Base-by-base conservation (phyloP, 2,329 filamentous ascomycete species). In the Allantophomopsis cytisporea region DNA sequence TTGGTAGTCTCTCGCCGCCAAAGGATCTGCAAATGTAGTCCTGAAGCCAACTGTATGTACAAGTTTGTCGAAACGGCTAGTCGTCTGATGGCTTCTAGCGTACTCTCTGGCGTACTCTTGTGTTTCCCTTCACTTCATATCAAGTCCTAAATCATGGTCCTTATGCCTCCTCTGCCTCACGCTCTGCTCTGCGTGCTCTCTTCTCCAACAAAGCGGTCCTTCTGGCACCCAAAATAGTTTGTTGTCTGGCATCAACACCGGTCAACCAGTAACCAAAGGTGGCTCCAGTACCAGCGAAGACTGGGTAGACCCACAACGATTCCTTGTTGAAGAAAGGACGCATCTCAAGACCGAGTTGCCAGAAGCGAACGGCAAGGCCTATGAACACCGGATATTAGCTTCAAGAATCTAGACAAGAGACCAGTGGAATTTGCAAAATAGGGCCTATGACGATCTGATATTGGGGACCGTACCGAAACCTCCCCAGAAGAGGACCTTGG, bases 331-430 rank as follows among this genome's bases (percentile, higher is more conserved):
- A 85, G 62, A 95, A 80, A 39, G 89, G 91, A 46, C 88, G 86
- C 87, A 94, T 94, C 69, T 98, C 87, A 60, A 98, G 91, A 57
- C 89, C 91, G 60, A 98, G 80, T 65, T 96, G 91, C 85, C 88
- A 95, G 63, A 91, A 75, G 54, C 89, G 84, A 57, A 88, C 82
- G 58, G 83, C 87, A 54, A 95, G 66, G 70, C 91, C 91, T 98
- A 53, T 43, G 13, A 34, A 18, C 23, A 28, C 23, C 23, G 23
- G 11, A 28, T 10, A 8, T 28, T 28, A 28, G 23, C 23, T 28
- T 10, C 3, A 5, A 6, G 3, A 10, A 12, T 3, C 11, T 28
- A 28, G 23, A 28, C n/a, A 28, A 28, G 23, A 28, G 11, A 10
- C 23, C 23, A 10, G 23, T 12, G 23, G 6, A 28, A 3, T 31